Percentiles rank a stretch among this genome's conserved stretches.
Evolutionary conservation across 1,139 yeast species (phyloP).

Genomic region (Pichia sp.): DNA sequence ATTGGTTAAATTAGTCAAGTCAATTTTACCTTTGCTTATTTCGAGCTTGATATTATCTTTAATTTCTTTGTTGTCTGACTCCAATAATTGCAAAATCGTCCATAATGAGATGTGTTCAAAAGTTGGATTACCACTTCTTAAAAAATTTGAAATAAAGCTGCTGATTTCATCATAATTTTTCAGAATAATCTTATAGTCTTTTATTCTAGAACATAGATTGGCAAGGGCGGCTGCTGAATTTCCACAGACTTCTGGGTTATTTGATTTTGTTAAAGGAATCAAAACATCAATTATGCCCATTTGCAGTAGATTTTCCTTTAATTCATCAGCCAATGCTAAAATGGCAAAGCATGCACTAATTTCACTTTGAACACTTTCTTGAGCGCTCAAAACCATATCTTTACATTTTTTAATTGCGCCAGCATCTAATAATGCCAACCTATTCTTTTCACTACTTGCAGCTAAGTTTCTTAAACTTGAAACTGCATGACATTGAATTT

Average conservation of each 20-base stretch:
- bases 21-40: conserved; percentile 24
- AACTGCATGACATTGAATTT: conserved; percentile 96
- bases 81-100: conserved; percentile 91
- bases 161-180: conserved; percentile 87
- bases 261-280: conserved; percentile 82
- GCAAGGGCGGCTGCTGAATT: conserved; percentile 98
- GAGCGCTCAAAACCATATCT: conserved; percentile 75
- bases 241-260: conserved; percentile 94
- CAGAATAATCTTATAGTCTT: conserved; percentile 72
- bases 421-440: conserved; percentile 86
- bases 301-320: conserved; percentile 77
- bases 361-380: conserved; percentile 88
- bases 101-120: conserved; percentile 97
- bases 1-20: conserved; percentile 24
- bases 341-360: conserved; percentile 97
- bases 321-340: conserved; percentile 90
- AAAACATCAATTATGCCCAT: conserved; percentile 82
- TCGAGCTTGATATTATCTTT: conserved; percentile 50
- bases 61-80: conserved; percentile 71
- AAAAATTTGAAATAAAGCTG: conserved; percentile 74
- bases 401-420: conserved; percentile 94
- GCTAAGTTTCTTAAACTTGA: conserved; percentile 93
- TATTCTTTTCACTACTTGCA: conserved; percentile 88
- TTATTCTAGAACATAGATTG: conserved; percentile 83
- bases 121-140: conserved; percentile 84